These are phyloP conservation scores for Aquilaria yunnanensis DNA, from an alignment of 345 rosid genomes.

Conservation along the genomic window DNA sequence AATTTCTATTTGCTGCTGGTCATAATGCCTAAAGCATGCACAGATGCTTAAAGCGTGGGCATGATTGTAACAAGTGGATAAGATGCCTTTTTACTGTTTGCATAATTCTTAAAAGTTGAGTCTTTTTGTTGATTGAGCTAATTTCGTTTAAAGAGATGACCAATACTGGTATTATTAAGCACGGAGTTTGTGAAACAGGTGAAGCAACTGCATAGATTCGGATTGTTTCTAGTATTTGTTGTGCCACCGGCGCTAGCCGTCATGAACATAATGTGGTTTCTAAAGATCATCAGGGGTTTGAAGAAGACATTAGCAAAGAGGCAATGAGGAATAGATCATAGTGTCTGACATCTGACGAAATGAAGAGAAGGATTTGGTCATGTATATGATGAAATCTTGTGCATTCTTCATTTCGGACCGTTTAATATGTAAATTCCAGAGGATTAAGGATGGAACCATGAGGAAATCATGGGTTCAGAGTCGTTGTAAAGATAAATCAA, in stretches of 20 bases:
- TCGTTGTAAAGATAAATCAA: not conserved
- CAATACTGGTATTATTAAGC: too few relatives aligned
- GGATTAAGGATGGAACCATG: not conserved
- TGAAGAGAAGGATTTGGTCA: not conserved
- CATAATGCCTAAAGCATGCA: too few relatives aligned
- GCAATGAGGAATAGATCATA: conserved; percentile 17
- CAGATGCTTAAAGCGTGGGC: too few relatives aligned
- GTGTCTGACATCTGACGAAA: not conserved
- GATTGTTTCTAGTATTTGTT: conserved; percentile 21
- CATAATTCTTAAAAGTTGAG: too few relatives aligned
- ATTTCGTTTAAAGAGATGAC: too few relatives aligned
- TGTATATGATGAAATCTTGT: not conserved
- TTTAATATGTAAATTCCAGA: conserved; percentile 1
- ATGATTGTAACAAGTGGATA: too few relatives aligned
- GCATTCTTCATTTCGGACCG: not conserved
- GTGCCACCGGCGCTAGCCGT: conserved; percentile 34
- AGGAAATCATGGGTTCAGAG: not conserved
- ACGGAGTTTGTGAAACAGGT: conserved; percentile 22
- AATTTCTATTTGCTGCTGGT: too few relatives aligned
- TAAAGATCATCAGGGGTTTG: conserved; percentile 52
- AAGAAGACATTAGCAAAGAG: conserved; percentile 48
- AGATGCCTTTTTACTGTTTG: too few relatives aligned
- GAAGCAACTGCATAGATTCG: conserved; percentile 26
- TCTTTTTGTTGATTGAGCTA: too few relatives aligned
- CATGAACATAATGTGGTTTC: conserved; percentile 56